Conservation (phyloP, 192 early-diverging fungal genomes). For the Coemansia sp. region DNA sequence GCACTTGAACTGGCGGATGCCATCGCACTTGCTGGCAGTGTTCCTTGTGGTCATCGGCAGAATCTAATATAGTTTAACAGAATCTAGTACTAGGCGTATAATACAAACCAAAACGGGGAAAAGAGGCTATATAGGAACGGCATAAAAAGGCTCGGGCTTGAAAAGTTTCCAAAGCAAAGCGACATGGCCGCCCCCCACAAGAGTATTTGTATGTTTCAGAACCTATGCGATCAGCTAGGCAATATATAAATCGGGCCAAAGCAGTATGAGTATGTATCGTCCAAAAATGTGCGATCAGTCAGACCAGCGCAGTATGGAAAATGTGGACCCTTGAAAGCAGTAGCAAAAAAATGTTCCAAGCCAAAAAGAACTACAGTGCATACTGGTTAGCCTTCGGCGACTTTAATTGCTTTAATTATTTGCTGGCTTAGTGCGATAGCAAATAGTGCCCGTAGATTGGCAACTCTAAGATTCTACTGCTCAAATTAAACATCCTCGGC, state of each 20-base stretch:
- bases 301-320: conserved; percentile 4
- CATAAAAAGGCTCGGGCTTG: neutral
- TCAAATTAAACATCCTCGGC: neutral
- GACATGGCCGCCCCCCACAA: neutral
- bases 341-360: conserved; percentile 14
- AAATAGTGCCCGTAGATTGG: neutral
- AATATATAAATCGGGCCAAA: conserved; percentile 12
- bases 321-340: conserved; percentile 16
- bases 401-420: neutral
- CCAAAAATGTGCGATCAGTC: conserved; percentile 7
- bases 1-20: conserved; percentile 67
- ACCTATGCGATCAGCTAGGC: conserved; percentile 13
- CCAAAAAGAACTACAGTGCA: neutral
- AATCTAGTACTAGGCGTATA: too few species aligned
- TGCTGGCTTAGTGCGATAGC: neutral
- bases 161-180: conserved; percentile 1
- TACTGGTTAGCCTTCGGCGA: neutral
- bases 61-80: neutral
- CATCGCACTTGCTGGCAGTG: conserved; percentile 42
- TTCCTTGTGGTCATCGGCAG: conserved; percentile 34
- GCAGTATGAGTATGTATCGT: conserved; percentile 24
- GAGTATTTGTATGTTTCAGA: conserved; percentile 16
- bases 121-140: neutral
- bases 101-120: neutral
- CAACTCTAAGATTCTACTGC: neutral